Evolutionary conservation across 208 protist genomes (phyloP).

Genomic region (Novymonas esmeraldas): DNA sequence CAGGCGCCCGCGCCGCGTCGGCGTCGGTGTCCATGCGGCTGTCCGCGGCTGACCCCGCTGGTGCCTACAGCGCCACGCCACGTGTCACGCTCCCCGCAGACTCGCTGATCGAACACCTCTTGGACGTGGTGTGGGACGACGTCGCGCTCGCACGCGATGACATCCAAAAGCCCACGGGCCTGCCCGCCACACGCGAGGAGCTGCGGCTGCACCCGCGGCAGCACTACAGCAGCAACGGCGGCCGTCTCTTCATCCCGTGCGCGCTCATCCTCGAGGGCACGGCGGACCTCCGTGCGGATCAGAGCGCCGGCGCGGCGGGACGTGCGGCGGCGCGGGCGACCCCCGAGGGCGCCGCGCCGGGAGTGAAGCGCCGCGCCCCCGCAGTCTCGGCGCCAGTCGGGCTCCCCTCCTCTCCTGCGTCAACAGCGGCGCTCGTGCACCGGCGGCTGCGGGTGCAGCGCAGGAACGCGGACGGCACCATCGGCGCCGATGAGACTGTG

Average conservation of each 20-base stretch:
- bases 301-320: conserved; percentile 23
- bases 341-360: conserved; percentile 73
- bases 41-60: neutral
- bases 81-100: conserved; percentile 50
- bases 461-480: conserved; percentile 13
- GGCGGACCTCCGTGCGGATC: conserved; percentile 57
- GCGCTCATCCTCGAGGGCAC: conserved; percentile 45
- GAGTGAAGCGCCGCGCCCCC: conserved; percentile 46
- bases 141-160: conserved; percentile 57
- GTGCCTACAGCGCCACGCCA: conserved; percentile 17
- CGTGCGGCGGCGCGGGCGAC: conserved; percentile 55
- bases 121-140: conserved; percentile 65
- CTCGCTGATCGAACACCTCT: conserved; percentile 45
- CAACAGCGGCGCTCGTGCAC: neutral
- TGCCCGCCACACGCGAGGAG: neutral
- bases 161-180: conserved; percentile 40
- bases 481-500: neutral
- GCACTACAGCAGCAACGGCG: conserved; percentile 21
- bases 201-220: conserved; percentile 1
- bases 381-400: neutral
- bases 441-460: conserved; percentile 3
- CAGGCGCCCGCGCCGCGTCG: no score
- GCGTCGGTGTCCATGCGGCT: no score
- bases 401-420: no score
- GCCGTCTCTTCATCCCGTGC: conserved; percentile 49